Evolutionary conservation across 1,284 basidiomycete species (phyloP).

Genomic region (Cryptococcus neoformans): DNA sequence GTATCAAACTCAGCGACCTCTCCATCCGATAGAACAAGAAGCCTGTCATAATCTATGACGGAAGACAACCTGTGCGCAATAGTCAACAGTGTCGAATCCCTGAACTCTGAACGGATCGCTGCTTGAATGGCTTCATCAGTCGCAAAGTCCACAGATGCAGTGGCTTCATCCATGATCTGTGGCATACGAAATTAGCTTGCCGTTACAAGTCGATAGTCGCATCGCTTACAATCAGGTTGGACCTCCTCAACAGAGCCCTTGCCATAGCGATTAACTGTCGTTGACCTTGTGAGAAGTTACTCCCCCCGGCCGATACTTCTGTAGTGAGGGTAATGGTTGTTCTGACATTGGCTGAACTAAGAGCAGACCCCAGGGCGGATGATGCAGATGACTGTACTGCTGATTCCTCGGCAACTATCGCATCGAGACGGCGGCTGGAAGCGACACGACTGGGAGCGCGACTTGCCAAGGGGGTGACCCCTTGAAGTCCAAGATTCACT

Average conservation of each 20-base stretch:
- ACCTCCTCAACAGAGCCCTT: slow-evolving; percentile 68
- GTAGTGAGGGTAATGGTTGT: slow-evolving; percentile 63
- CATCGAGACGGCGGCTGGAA: slow-evolving; percentile 18
- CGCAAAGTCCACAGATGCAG: slow-evolving; percentile 73
- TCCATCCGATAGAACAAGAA: slow-evolving; percentile 79
- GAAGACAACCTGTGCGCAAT: slow-evolving; percentile 76
- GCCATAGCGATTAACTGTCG: slow-evolving; percentile 69
- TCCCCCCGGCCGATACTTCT: slow-evolving; percentile 71
- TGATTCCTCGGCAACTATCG: slow-evolving; percentile 15
- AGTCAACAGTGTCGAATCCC: slow-evolving; percentile 70
- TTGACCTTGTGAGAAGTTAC: slow-evolving; percentile 82
- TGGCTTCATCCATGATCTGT: slow-evolving; percentile 75
- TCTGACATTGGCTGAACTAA: slow-evolving; percentile 49
- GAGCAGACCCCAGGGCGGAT: slow-evolving; percentile 1
- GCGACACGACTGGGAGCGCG: slow-evolving; percentile 17
- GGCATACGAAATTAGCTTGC: not conserved
- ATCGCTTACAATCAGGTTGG: slow-evolving; percentile 60
- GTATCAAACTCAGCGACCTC: slow-evolving; percentile 76
- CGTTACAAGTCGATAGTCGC: not conserved
- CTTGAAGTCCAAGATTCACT: slow-evolving; percentile 34
- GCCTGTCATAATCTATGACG: slow-evolving; percentile 67
- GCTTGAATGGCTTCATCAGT: slow-evolving; percentile 67
- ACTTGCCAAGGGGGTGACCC: slow-evolving; percentile 11
- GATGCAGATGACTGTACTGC: slow-evolving; percentile 5
- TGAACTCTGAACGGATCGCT: slow-evolving; percentile 76